These are phyloP conservation scores for Mesembryanthemum crystallinum DNA, from an alignment of 148 eudicot species.

Conservation along the genomic window DNA sequence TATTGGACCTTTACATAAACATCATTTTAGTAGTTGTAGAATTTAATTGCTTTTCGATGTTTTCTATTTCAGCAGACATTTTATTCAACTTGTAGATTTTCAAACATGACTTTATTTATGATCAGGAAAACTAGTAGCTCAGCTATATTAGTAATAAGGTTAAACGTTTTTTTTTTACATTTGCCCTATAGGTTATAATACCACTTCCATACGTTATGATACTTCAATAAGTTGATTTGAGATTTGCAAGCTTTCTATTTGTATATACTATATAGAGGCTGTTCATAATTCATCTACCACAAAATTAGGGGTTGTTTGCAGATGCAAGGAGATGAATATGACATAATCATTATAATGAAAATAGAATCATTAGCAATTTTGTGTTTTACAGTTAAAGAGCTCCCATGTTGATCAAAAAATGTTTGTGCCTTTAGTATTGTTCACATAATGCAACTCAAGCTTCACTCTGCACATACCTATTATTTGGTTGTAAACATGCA, in stretches of 20 bases:
- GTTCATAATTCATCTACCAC: background rate
- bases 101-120: too few species aligned
- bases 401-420: background rate
- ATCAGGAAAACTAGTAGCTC: too few species aligned
- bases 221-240: background rate
- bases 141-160: too few species aligned
- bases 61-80: too few species aligned
- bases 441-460: background rate
- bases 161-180: too few species aligned
- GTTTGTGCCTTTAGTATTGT: background rate
- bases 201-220: background rate
- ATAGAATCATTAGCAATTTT: background rate
- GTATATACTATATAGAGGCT: background rate
- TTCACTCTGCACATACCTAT: background rate
- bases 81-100: too few species aligned
- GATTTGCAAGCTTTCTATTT: background rate
- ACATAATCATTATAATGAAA: background rate
- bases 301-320: background rate
- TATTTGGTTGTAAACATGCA: background rate
- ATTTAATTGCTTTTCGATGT: too few species aligned
- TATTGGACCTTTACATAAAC: too few species aligned
- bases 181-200: background rate
- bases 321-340: background rate
- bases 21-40: too few species aligned
- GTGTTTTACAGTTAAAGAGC: background rate